Conservation (phyloP, 2,329 filamentous ascomycete genomes). For the Colletotrichum zoysiae region DNA sequence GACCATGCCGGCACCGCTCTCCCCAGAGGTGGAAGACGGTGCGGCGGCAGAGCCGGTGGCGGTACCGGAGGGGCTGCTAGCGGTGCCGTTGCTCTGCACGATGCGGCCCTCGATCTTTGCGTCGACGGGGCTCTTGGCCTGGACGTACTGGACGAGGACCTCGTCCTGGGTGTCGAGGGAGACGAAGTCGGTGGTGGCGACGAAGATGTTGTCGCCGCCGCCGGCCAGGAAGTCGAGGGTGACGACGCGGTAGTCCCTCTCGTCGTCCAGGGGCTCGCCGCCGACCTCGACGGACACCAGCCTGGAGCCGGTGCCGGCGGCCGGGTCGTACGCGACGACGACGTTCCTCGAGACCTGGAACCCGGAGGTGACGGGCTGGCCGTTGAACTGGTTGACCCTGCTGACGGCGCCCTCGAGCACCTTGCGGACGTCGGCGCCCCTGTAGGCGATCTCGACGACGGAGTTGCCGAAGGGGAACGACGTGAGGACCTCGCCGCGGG, state of each 20-base stretch:
- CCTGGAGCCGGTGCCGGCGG: slow-evolving; percentile 60
- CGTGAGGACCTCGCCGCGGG: slow-evolving; percentile 72
- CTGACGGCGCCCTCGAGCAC: slow-evolving; percentile 71
- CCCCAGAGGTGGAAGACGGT: slow-evolving; percentile 12
- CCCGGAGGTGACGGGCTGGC: slow-evolving; percentile 66
- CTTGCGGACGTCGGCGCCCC: slow-evolving; percentile 66
- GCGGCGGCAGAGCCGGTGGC: slow-evolving; percentile 10
- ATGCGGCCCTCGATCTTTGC: slow-evolving; percentile 64
- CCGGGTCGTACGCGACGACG: slow-evolving; percentile 68
- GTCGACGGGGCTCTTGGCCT: slow-evolving; percentile 61
- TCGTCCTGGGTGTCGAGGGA: slow-evolving; percentile 67
- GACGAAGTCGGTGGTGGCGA: slow-evolving; percentile 53
- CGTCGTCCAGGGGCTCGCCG: slow-evolving; percentile 60
- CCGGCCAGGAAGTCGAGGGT: slow-evolving; percentile 74
- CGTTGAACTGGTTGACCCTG: slow-evolving; percentile 66
- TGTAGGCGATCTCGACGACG: slow-evolving; percentile 68
- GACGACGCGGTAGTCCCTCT: slow-evolving; percentile 66
- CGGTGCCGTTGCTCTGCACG: slow-evolving; percentile 39
- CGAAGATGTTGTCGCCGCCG: slow-evolving; percentile 73
- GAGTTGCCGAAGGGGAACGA: slow-evolving; percentile 76
- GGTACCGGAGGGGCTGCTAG: slow-evolving; percentile 12
- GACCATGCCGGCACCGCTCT: slow-evolving; percentile 20
- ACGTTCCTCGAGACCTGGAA: slow-evolving; percentile 72
- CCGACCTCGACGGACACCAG: slow-evolving; percentile 67
- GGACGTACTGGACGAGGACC: slow-evolving; percentile 65